Conservation (phyloP, 2,329 filamentous ascomycete genomes). For the Pseudogymnoascus sp. region DNA sequence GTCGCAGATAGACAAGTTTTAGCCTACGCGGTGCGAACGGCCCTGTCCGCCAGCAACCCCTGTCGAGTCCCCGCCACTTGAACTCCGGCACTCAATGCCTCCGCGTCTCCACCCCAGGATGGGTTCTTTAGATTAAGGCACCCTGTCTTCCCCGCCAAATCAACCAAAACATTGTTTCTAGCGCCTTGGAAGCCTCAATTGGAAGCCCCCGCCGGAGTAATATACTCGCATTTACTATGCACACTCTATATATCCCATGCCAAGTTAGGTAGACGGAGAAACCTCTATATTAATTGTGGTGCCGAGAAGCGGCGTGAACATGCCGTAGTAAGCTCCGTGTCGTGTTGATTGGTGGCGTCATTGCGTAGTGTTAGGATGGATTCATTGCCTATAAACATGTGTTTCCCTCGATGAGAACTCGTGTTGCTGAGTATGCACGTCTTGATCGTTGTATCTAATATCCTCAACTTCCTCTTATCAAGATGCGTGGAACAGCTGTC, state of each 20-base stretch:
- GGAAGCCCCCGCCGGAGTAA: conserved; percentile 4
- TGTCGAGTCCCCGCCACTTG: background rate
- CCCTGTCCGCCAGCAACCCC: conserved; percentile 3
- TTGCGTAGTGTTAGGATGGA: background rate
- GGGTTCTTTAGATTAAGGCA: background rate
- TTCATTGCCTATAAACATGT: background rate
- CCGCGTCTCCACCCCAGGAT: background rate
- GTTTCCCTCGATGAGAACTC: background rate
- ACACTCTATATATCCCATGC: background rate
- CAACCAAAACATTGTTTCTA: background rate
- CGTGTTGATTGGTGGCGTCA: background rate
- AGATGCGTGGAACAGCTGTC: conserved; percentile 1
- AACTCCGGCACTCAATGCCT: background rate
- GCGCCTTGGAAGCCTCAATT: background rate
- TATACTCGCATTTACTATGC: background rate
- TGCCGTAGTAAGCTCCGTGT: background rate
- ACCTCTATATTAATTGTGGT: background rate
- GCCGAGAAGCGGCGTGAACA: background rate
- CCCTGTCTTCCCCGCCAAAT: conserved; percentile 1
- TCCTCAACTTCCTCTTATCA: background rate
- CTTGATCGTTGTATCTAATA: background rate
- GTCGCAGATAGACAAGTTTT: background rate
- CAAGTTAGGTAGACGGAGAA: background rate
- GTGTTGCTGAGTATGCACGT: background rate
- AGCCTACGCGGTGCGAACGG: background rate